Percentiles rank a stretch among this genome's conserved stretches.
These are phyloP conservation scores for Anthracocystis panici-leucophaei DNA, from an alignment of 1,284 basidiomycete genomes.

Conservation along the genomic window DNA sequence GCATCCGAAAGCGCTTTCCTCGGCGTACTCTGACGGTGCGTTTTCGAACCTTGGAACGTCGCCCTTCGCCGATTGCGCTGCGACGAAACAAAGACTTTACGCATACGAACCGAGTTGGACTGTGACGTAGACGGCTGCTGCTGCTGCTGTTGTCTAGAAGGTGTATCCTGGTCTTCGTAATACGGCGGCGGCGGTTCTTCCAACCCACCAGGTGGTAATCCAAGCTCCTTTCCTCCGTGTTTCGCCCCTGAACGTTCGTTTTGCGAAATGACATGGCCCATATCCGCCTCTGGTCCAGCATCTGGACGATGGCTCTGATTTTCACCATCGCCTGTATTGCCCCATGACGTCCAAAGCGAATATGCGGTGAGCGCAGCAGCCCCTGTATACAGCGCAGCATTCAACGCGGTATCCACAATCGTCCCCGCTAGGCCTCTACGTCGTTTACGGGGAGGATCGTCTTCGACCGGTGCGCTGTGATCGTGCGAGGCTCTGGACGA, in stretches of 20 bases:
- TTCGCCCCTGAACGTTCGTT: conserved; percentile 5
- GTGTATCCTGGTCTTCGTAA: conserved; percentile 22
- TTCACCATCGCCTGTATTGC: conserved; percentile 28
- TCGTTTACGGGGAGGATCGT: conserved; percentile 43
- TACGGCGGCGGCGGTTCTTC: conserved; percentile 56
- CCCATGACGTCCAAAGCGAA: conserved; percentile 55
- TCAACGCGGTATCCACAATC: conserved; percentile 54
- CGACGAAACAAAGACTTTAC: conserved; percentile 50
- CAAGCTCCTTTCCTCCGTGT: conserved; percentile 1
- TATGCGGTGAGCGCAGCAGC: conserved; percentile 59
- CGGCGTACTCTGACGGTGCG: conserved; percentile 33
- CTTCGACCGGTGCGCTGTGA: neutral
- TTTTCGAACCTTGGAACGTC: conserved; percentile 34
- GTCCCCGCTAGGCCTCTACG: conserved; percentile 51
- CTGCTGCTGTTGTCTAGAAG: conserved; percentile 3
- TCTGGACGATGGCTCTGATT: conserved; percentile 31
- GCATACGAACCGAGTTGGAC: conserved; percentile 18
- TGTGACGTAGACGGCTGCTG: conserved; percentile 22
- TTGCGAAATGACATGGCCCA: conserved; percentile 32
- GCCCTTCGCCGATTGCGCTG: conserved; percentile 39
- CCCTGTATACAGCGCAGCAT: conserved; percentile 55
- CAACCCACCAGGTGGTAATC: conserved; percentile 24
- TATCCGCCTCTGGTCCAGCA: conserved; percentile 29
- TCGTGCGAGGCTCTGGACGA: conserved; percentile 19
- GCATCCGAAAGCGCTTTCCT: conserved; percentile 25